Evolutionary conservation across 2,329 filamentous ascomycete genomes (phyloP), one percentile per base, ranked within the genome.

Genomic region (Penicillium sp.): DNA sequence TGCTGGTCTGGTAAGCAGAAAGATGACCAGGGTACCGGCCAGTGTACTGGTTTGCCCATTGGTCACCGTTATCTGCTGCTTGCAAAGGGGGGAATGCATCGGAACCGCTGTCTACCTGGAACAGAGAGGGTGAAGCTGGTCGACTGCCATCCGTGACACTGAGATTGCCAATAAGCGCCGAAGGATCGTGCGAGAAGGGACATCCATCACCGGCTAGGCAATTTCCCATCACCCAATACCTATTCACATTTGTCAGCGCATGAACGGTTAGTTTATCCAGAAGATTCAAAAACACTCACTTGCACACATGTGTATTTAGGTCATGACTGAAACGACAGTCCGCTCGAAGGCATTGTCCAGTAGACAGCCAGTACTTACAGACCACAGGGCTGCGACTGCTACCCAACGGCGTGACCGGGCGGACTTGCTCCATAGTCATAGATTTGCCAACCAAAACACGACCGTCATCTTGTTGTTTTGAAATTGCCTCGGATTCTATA

Each of bases 321-420:
- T 99, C 93, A 74, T 99, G 94, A 64, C 92, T 96, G 75, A 97
- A 99, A 55, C 93, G 88, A 73, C 94, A 99, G 74, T 99, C 94
- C 57, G 93, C 93, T 56, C 94, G 86, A 50, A 97, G 86, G 73
- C 94, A 99, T 73, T 94, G 90, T n/a, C 94, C 94, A 8, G 89
- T 95, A 10, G 92, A 93, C 61, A 99, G 80, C 80, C 91, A 97
- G 74, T 97, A 99, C 75, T 96, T 96, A 83, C 94, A 99, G 40
- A 97, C 90, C 37, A 97, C 88, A 26, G 91, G 88, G 60, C 89
- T 91, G 73, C 91, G 93, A 65, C 88, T 83, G 68, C 89, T 87
- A 25, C 85, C 84, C 25, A 85, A 84, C 2, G 93, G 92, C 0
- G 91, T 96, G 9, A 83, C 79, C 16, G 92, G 90, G 35, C 91